phyloP scores from a whole-genome alignment of 768 basidiomycete genomes.

The Termitomyces sp. region DNA sequence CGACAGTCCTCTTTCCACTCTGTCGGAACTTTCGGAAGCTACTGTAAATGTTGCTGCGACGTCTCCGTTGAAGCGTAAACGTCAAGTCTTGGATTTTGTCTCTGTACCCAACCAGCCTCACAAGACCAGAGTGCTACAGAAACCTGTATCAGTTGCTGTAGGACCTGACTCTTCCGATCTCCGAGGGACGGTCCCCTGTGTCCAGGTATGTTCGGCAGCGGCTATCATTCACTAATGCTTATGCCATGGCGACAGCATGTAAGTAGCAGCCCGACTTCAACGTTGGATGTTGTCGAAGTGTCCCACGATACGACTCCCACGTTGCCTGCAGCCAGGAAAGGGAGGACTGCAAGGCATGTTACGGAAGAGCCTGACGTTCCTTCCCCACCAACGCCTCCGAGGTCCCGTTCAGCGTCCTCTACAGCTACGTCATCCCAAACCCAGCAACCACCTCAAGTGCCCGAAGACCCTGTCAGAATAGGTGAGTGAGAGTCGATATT shows the following conservation, averaged over 20 bases:
- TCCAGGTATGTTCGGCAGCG: not conserved
- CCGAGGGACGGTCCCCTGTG: not conserved
- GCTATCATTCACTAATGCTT: no score
- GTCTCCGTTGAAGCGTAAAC: conserved; percentile 8
- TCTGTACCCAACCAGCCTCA: conserved; percentile 2
- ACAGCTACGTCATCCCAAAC: not conserved
- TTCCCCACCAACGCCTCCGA: not conserved
- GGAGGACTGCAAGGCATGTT: no score
- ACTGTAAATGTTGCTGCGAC: not conserved
- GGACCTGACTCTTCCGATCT: not conserved
- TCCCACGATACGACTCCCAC: no score
- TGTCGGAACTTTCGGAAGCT: not conserved
- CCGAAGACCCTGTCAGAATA: not conserved
- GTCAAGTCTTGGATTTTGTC: conserved; percentile 10
- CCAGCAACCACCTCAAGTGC: not conserved
- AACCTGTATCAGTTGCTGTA: not conserved
- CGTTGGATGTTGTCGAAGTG: not conserved
- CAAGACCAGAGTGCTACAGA: not conserved
- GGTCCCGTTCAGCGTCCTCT: not conserved
- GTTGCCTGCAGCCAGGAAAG: not conserved
- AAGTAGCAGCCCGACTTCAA: not conserved
- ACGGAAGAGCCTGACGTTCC: not conserved
- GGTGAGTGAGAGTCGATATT: not conserved
- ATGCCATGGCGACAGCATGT: not conserved
- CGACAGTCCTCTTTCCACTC: not conserved